Conservation (phyloP, 2,329 filamentous ascomycete species). For the Onygena corvina region DNA sequence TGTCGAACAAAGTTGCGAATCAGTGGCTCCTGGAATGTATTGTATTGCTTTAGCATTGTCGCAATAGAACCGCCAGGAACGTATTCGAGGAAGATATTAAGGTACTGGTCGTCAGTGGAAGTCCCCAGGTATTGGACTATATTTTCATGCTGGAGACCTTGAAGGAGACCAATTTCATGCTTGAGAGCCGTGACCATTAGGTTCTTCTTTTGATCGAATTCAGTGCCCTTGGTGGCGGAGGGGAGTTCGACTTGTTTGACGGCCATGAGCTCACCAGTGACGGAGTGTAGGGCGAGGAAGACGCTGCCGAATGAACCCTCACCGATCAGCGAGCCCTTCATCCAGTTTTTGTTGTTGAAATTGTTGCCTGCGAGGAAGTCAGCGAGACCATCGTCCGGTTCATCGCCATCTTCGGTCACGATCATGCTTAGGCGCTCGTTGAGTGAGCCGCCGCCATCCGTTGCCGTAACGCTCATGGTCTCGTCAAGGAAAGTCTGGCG, state of each 20-base stretch:
- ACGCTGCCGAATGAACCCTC: conserved; percentile 95
- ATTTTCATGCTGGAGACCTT: conserved; percentile 88
- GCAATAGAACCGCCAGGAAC: conserved; percentile 95
- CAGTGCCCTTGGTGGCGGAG: conserved; percentile 60
- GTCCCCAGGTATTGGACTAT: conserved; percentile 98
- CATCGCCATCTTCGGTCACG: conserved; percentile 80
- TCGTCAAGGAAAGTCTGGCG: conserved; percentile 79
- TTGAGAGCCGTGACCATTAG: conserved; percentile 97
- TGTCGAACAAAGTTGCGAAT: conserved; percentile 95
- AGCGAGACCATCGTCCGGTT: conserved; percentile 74
- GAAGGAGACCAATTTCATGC: conserved; percentile 85
- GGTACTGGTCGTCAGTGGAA: conserved; percentile 74
- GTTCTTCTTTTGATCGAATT: conserved; percentile 83
- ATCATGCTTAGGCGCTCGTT: conserved; percentile 74
- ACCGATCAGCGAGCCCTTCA: conserved; percentile 95
- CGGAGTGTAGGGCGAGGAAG: conserved; percentile 84
- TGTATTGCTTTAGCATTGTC: conserved; percentile 97
- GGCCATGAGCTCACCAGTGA: conserved; percentile 93
- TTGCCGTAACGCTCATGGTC: conserved; percentile 53
- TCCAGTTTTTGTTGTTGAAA: conserved; percentile 96
- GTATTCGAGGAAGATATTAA: conserved; percentile 99
- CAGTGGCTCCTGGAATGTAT: conserved; percentile 80
- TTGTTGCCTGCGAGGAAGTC: conserved; percentile 87
- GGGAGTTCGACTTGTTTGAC: conserved; percentile 97
- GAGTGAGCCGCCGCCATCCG: conserved; percentile 55